Conservation (phyloP, 2,329 filamentous ascomycete species). For the Blastomyces silverae region DNA sequence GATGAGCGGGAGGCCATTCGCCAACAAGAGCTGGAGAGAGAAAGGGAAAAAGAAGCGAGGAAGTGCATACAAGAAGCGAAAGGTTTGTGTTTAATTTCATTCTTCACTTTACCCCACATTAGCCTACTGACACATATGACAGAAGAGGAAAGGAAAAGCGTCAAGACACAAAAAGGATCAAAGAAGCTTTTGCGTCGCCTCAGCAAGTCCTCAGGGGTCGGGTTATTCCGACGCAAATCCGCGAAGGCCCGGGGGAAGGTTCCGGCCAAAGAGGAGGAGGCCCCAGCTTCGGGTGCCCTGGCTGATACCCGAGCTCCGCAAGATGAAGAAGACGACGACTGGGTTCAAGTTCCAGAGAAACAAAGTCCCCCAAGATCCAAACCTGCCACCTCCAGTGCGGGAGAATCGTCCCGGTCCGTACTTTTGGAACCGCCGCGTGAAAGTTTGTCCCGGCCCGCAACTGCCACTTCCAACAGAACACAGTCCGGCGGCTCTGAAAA, state of each 20-base stretch:
- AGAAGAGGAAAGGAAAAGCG: background rate
- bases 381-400: background rate
- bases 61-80: background rate
- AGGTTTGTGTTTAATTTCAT: background rate
- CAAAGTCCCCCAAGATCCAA: slow-evolving; percentile 2
- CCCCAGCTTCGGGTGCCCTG: background rate
- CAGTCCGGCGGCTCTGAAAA: slow-evolving; percentile 3
- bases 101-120: background rate
- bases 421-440: background rate
- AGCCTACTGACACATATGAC: background rate
- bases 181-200: background rate
- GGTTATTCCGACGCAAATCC: slow-evolving; percentile 5
- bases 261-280: slow-evolving; percentile 2
- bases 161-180: background rate
- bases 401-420: background rate
- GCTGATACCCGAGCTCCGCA: background rate
- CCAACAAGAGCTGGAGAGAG: slow-evolving; percentile 4
- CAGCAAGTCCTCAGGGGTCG: slow-evolving; percentile 1
- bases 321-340: background rate
- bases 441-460: background rate
- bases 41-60: background rate
- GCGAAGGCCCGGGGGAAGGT: background rate
- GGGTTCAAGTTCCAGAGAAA: background rate
- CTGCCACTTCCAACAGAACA: background rate
- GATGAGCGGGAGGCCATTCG: slow-evolving; percentile 42